Percentiles rank a stretch among this genome's conserved stretches.
Conservation (phyloP, 495 filamentous ascomycete genomes). For the Monascus purpureus region DNA sequence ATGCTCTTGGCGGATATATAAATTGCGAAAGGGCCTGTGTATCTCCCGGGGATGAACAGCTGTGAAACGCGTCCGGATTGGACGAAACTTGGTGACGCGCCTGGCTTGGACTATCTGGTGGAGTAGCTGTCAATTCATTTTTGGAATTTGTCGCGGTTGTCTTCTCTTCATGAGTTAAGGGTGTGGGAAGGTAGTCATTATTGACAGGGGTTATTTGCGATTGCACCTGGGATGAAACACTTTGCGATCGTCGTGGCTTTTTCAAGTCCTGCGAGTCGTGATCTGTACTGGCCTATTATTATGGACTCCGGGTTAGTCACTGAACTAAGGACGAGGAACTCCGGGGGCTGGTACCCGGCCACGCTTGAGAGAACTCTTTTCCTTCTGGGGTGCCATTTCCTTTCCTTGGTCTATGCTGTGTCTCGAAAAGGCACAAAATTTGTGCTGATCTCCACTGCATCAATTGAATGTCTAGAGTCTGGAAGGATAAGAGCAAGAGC, state of each 20-base stretch:
- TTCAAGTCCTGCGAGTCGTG: slow-evolving; percentile 30
- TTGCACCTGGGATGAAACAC: slow-evolving; percentile 33
- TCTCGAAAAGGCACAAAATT: no score
- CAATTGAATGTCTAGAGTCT: no score
- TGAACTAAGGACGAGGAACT: neutral
- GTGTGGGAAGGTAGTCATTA: slow-evolving; percentile 65
- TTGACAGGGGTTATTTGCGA: slow-evolving; percentile 35
- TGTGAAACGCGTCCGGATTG: slow-evolving; percentile 46
- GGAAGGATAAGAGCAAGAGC: no score
- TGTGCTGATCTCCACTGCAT: no score
- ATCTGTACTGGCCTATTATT: slow-evolving; percentile 22
- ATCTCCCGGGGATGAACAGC: slow-evolving; percentile 52
- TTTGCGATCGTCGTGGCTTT: slow-evolving; percentile 38
- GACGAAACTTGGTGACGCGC: slow-evolving; percentile 34
- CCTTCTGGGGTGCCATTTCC: slow-evolving; percentile 32
- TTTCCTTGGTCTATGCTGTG: slow-evolving; percentile 4
- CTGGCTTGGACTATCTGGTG: slow-evolving; percentile 49
- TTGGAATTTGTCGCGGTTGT: slow-evolving; percentile 48
- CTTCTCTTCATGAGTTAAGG: slow-evolving; percentile 48
- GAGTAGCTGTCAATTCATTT: slow-evolving; percentile 62
- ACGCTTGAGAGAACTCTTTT: slow-evolving; percentile 42
- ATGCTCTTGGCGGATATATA: slow-evolving; percentile 54
- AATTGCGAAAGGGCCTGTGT: slow-evolving; percentile 67
- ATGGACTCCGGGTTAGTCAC: slow-evolving; percentile 3
- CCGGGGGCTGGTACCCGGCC: slow-evolving; percentile 23